phyloP scores from a whole-genome alignment of 306 rosid species.

The Ormosia semicastrata region DNA sequence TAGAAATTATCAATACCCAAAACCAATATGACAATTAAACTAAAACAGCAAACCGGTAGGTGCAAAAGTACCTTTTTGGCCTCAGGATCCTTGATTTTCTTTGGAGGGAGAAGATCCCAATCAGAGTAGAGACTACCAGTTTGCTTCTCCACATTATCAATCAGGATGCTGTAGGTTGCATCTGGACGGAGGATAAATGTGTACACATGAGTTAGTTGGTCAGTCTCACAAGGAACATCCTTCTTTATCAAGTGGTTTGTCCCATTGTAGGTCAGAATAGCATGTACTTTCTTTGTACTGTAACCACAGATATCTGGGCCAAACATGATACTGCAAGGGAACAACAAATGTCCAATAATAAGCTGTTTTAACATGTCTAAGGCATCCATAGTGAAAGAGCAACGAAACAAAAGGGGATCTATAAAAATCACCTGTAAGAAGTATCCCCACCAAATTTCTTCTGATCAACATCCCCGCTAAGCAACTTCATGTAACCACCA shows the following conservation, averaged over 20 bases:
- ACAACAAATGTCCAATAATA: conserved; percentile 14
- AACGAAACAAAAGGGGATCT: neutral
- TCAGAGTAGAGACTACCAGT: conserved; percentile 89
- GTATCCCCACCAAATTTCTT: conserved; percentile 97
- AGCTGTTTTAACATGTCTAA: neutral
- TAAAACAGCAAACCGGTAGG: neutral
- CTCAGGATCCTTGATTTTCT: conserved; percentile 91
- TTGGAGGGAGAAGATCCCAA: conserved; percentile 94
- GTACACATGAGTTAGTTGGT: conserved; percentile 92
- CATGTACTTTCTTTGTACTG: conserved; percentile 97
- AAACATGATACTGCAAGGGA: conserved; percentile 84
- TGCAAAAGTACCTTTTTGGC: conserved; percentile 67
- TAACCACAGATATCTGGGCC: conserved; percentile 99
- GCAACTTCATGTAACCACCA: conserved; percentile 97
- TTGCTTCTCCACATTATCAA: conserved; percentile 96
- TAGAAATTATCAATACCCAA: conserved; percentile 21
- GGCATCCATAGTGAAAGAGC: neutral
- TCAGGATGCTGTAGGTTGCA: conserved; percentile 89
- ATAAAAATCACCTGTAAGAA: conserved; percentile 74
- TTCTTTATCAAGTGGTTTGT: conserved; percentile 94
- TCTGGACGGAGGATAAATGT: conserved; percentile 91
- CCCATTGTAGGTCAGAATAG: conserved; percentile 76
- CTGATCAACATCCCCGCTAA: conserved; percentile 90
- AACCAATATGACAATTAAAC: neutral
- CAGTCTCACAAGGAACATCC: conserved; percentile 99